A percentile compares a stretch with the other conserved stretches of the same genome.
phyloP scores from a whole-genome alignment of 192 early-diverging fungal species.

The Coemansia sp. region DNA sequence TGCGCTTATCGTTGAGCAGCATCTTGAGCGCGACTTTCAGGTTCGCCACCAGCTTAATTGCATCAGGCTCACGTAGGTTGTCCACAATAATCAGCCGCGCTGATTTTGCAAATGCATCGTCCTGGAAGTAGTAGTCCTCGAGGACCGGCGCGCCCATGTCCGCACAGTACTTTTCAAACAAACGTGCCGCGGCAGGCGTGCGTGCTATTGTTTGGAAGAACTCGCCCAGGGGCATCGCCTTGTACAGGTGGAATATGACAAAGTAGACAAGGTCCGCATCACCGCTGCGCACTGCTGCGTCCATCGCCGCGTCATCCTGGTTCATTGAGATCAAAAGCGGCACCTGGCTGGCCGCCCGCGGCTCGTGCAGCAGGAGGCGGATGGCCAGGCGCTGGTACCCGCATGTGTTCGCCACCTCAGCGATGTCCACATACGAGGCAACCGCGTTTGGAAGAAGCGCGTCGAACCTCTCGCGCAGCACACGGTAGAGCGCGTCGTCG shows the following conservation, averaged over 20 bases:
- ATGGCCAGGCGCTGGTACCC: slow-evolving; percentile 81
- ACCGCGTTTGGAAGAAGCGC: slow-evolving; percentile 34
- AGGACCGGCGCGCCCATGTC: slow-evolving; percentile 74
- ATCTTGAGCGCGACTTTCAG: slow-evolving; percentile 70
- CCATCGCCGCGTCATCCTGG: slow-evolving; percentile 82
- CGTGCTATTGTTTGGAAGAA: slow-evolving; percentile 86
- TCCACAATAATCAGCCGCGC: slow-evolving; percentile 58
- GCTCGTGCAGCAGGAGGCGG: slow-evolving; percentile 89
- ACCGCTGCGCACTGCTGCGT: slow-evolving; percentile 90
- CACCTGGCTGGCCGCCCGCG: slow-evolving; percentile 90
- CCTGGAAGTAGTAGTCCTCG: slow-evolving; percentile 96
- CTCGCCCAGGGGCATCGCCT: slow-evolving; percentile 77
- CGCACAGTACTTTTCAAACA: slow-evolving; percentile 83
- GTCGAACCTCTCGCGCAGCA: slow-evolving; percentile 77
- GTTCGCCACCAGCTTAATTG: slow-evolving; percentile 60
- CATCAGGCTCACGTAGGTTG: slow-evolving; percentile 50
- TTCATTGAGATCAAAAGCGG: slow-evolving; percentile 92
- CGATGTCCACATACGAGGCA: slow-evolving; percentile 85
- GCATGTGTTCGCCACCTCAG: slow-evolving; percentile 80
- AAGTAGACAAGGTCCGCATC: slow-evolving; percentile 97
- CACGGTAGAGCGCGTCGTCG: slow-evolving; percentile 79
- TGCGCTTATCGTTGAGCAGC: slow-evolving; percentile 70
- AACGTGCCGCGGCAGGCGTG: slow-evolving; percentile 76
- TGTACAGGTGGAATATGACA: slow-evolving; percentile 86
- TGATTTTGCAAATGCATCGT: slow-evolving; percentile 69